Base-by-base conservation (phyloP, 2,329 filamentous ascomycete species). In the Cordyceps cicadae region DNA sequence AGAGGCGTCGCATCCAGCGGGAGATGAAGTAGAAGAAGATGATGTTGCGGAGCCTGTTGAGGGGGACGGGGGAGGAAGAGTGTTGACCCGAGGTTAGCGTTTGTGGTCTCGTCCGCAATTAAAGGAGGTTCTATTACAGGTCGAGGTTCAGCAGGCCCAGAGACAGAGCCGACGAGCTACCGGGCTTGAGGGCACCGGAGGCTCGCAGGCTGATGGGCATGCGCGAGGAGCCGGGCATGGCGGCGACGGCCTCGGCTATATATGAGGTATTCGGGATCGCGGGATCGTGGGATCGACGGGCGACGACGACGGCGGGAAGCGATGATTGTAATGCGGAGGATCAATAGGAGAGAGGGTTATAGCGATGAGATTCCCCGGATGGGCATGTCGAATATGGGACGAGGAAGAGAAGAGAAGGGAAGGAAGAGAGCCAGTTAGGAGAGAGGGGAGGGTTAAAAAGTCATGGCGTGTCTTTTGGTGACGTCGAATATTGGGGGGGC, bases 1-100 rank as follows among this genome's bases (percentile, higher is more conserved):
- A 88, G 32, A 84, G 82, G 69, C 88, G 89, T 66, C 91, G 89
- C 37, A 88, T 84, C 80, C 92, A 89, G 71, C 92, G 88, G 53
- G 96, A 78, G 63, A 97, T 73, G 76, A 97, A 97, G 67, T 96
- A 83, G 70, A 92, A 81, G 74, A 97, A 96, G 68, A 97, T 79
- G 62, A 97, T 79, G 72, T 97, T 96, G 59, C 90, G 89, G 63
- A 96, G 70, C 63, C 90, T 93, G 29, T 8, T 49, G 54, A 45
- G 14, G 12, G 29, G 19, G 19, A 24, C 24, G 24, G 24, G 24
- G 24, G n/a, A n/a, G 3, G 17, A 15, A 26, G 21, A 3, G 19
- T 3, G 17, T 24, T 5, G 37, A 24, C 4, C 32, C 26, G 24
- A 50, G 48, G 48, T 62, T 54, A 57, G 54, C 45, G 9, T 24